Evolutionary conservation across 257 asterid species (phyloP), one percentile per base, ranked within the genome.

Genomic region (Scutellaria barbata): DNA sequence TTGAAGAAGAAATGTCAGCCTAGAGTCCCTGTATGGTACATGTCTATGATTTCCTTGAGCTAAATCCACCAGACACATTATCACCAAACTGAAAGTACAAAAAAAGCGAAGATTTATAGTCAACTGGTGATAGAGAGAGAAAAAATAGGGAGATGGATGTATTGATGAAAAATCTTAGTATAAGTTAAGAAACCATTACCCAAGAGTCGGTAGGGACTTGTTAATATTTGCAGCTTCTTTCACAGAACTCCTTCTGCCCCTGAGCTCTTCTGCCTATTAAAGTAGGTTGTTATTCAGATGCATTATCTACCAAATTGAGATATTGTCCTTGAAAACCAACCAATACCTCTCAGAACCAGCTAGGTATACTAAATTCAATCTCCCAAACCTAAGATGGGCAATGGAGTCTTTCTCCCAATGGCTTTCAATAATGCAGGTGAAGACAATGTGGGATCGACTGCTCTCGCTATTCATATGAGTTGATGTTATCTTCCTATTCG

Each of bases 311-410:
- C 53, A 79, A 61, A 63, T 12, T 25, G 56, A 72, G 69, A 68
- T 68, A 55, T 18, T 74, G 40, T 54, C 58, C 10, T 35, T 45
- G 3, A 53, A 63, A 59, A 76, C 45, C 35, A 47, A 63, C 3
- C 39, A n/a, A 71, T 82, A 92, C 95, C 98, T 89, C 77, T 92
- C 96, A 68, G 98, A 89, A 62, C 96, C 98, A 85, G 98, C 95
- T 66, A 89, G 81, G 79, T 92, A 96, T 47, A 89, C 98, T 73
- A 92, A 77, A 77, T 92, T 92, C 74, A 89, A 73, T 75, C 94
- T 92, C 72, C 90, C 95, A 82, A 89, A 92, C 77, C 96, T 82
- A 66, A 83, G 80, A 84, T 89, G 93, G 33, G 89, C 82, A 86
- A 85, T 86, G 20, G 93, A 86, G 60, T 92, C 96, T 68, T 85